These are phyloP conservation scores for Cardamine chenopodiifolia DNA, from an alignment of 345 rosid genomes.

Conservation along the genomic window DNA sequence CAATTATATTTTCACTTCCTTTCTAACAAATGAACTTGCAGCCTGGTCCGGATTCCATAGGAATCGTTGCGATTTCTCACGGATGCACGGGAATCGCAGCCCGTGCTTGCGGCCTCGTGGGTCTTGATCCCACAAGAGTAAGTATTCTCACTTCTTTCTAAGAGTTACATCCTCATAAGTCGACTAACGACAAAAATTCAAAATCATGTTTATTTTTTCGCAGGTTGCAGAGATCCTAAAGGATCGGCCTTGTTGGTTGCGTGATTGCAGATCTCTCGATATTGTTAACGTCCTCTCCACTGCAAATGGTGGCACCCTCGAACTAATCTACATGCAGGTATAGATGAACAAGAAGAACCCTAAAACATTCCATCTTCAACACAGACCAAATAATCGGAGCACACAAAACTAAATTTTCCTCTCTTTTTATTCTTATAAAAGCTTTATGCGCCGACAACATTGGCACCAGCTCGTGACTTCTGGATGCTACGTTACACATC, in stretches of 20 bases:
- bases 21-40: slow-evolving; percentile 44
- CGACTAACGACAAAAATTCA: neutral
- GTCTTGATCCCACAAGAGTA: slow-evolving; percentile 97
- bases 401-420: neutral
- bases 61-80: slow-evolving; percentile 99
- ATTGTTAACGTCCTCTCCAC: slow-evolving; percentile 83
- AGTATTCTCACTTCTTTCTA: slow-evolving; percentile 37
- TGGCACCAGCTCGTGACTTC: slow-evolving; percentile 98
- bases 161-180: slow-evolving; percentile 8
- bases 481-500: slow-evolving; percentile 98
- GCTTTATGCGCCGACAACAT: slow-evolving; percentile 97
- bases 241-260: slow-evolving; percentile 87
- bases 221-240: slow-evolving; percentile 98
- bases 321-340: slow-evolving; percentile 97
- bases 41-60: slow-evolving; percentile 99
- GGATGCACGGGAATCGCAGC: slow-evolving; percentile 98
- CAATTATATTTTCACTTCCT: neutral
- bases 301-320: slow-evolving; percentile 95
- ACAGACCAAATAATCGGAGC: neutral
- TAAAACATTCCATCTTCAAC: neutral
- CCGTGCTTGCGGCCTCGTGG: slow-evolving; percentile 98
- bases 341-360: slow-evolving; percentile 9
- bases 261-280: slow-evolving; percentile 95
- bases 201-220: neutral
- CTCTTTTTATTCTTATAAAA: slow-evolving; percentile 32